Evolutionary conservation across 2,329 filamentous ascomycete genomes (phyloP), one percentile per base, ranked within the genome.

Genomic region (Seiridium cupressi): DNA sequence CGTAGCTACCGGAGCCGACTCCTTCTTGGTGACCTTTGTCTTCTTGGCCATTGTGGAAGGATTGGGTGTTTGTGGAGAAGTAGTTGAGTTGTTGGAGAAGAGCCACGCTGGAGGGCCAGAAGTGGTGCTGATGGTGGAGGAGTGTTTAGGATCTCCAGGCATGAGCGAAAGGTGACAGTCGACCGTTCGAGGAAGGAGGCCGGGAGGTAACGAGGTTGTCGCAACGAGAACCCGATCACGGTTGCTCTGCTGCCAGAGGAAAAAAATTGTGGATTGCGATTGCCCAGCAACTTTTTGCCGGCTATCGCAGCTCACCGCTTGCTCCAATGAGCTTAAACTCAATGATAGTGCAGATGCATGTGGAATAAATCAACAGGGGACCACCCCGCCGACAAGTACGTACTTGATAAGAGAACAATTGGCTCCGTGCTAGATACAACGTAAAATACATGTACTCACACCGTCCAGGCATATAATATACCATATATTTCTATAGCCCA

Each of bases 51-150:
- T 66, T 65, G 60, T 26, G 58, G 62, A 44, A 51, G 54, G 13
- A 51, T 10, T 49, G 44, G 40, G 40, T n/a, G 61, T 62, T 26
- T 26, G 18, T n/a, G 48, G 51, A 55, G 48, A 64, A 40, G 51
- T 60, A 54, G 58, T 51, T 18, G 64, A 65, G 60, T 74, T 74
- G 57, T 73, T 73, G 60, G 61, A 69, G 55, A 74, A 74, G 26
- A 74, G 63, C 72, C 72, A 74, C 48, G 67, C 60, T 13, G 72
- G 72, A 55, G 71, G 70, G 48, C 60, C 62, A 60, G 62, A 35
- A 65, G 61, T 61, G 62, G 48, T 59, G 44, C 61, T 26, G 18
- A 26, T 56, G 62, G 55, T 61, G 62, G 44, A 51, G 35, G 58
- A 5, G 9, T 55, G 26, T 32, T 31, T 51, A 9, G 55, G 8